A percentile compares a stretch with the other conserved stretches of the same genome.
Evolutionary conservation across 2,329 filamentous ascomycete genomes (phyloP).

Genomic region (Stromatinia cepivora): DNA sequence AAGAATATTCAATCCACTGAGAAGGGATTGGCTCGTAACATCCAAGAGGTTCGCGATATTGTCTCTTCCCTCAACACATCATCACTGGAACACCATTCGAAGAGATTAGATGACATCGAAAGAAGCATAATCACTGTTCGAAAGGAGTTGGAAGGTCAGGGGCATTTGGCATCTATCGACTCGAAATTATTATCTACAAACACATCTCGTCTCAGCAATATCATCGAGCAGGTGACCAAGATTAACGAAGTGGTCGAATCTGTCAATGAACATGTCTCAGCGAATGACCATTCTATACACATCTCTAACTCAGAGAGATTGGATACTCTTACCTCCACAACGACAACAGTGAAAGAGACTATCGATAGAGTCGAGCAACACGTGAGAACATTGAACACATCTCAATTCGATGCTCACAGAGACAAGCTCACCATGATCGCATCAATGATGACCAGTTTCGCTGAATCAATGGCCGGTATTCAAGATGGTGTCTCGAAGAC

Average conservation of each 20-base stretch:
- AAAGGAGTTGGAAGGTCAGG: conserved; percentile 29
- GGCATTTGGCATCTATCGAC: conserved; percentile 30
- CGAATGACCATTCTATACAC: conserved; percentile 16
- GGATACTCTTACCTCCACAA: conserved; percentile 26
- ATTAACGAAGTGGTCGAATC: conserved; percentile 27
- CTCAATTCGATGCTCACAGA: conserved; percentile 22
- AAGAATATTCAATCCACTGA: conserved; percentile 25
- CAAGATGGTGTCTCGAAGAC: conserved; percentile 18
- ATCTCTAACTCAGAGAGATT: conserved; percentile 24
- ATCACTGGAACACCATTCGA: conserved; percentile 25
- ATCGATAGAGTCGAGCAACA: conserved; percentile 20
- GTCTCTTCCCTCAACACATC: conserved; percentile 30
- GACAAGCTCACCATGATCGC: conserved; percentile 23
- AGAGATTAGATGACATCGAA: conserved; percentile 30
- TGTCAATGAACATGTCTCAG: conserved; percentile 25
- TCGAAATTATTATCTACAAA: conserved; percentile 31
- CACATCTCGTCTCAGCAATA: conserved; percentile 28
- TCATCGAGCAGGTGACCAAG: conserved; percentile 28
- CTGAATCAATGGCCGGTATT: conserved; percentile 21
- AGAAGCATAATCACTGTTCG: conserved; percentile 28
- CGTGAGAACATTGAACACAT: conserved; percentile 23
- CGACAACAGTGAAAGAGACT: conserved; percentile 26
- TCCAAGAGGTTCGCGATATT: conserved; percentile 28
- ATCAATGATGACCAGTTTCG: conserved; percentile 24
- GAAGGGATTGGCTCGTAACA: conserved; percentile 26